Base-by-base conservation (phyloP, 73 alveolate genomes). In the Stentor roeselii region DNA sequence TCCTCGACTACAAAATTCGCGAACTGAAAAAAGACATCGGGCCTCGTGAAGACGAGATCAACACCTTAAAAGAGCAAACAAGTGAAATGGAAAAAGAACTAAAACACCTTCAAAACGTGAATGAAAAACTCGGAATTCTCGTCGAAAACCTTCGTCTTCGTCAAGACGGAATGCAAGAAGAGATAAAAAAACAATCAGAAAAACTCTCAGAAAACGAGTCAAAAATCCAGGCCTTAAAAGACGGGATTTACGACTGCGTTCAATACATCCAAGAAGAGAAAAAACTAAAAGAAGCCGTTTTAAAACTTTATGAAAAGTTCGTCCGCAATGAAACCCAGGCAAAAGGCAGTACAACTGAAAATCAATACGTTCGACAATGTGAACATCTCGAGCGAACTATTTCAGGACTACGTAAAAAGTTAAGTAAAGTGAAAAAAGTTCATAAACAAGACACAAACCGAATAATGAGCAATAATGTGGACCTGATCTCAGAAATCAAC, bases 21-120 rank as follows among this genome's bases (percentile, higher is more conserved):
- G 99, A 97, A 89, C 90, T 97, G 21, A 97, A 97, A 90, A 92
- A 98, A 91, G 98, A 97, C 83, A 97, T 94, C 78, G 99, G 96
- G 59, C 99, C 99, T 59, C 94, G 98, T 93, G 99, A 97, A 82
- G 94, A 93, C 60, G 98, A 97, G 89, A 97, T 97, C 40, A 89
- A 87, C 60, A 93, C 90, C 88, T 91, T 97, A 92, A 95, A 95
- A 83, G 96, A 95, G 83, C 87, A 97, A 80, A 97, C 99, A 3
- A 95, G 90, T 84, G 94, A 93, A 83, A 97, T 97, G 99, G 98
- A 96, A 78, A 89, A 97, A 76, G 98, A 97, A 85, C 87, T 97
- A 36, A 95, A 97, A 84, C 96, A 91, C 60, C 91, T 93, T 78
- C 88, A 94, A 40, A 86, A 93, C 77, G 94, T 93, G 59, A 95